Base-by-base conservation (phyloP, 228 moss, liverwort and hornwort species). In the Sphagnum magellanicum region DNA sequence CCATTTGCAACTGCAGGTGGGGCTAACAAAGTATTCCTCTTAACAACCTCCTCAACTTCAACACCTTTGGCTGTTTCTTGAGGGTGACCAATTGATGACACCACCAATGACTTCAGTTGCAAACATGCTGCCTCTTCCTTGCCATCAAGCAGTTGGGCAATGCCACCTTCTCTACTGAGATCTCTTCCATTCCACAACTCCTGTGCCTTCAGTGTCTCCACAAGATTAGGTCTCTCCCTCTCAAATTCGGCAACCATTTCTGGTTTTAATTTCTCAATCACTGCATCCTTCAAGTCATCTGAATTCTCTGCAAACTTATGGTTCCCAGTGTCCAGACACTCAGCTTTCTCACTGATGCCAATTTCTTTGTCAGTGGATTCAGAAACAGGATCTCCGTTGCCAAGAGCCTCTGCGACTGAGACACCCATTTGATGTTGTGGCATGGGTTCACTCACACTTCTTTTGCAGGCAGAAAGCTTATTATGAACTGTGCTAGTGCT, bases 111-210 rank as follows among this genome's bases (percentile, higher is more conserved):
- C 63, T 80, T 80, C 3, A 86, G 73, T 5, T 69, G 76, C 55
- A 86, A 10, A 53, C 64, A 71, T 4, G 77, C 85, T 66, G 79
- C 75, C 6, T 81, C 74, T 8, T 77, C 77, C 55, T 85, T 76
- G 48, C 64, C 64, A 10, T 50, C 14, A 14, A 65, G 64, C 48
- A 65, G 48, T 50, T 65, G 49, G 14, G 49, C 50, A 3, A 70
- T 15, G 48, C 52, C 8, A 66, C 71, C 68, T 67, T 73, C 70
- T 63, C 74, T 75, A 3, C 16, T 59, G 0, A 73, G 75, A 0
- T 61, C 49, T 67, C 78, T 86, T 4, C 86, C 86, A 51, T 86
- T 82, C 86, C 86, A 86, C 63, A 86, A 75, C 7, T 74, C 75
- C 63, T 86, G 78, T 16, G 86, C 86, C 62, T 72, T 78, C 12